A percentile compares a stretch with the other conserved stretches of the same genome.
phyloP scores from a whole-genome alignment of 768 basidiomycete species.

The Pulveroboletus sp. region DNA sequence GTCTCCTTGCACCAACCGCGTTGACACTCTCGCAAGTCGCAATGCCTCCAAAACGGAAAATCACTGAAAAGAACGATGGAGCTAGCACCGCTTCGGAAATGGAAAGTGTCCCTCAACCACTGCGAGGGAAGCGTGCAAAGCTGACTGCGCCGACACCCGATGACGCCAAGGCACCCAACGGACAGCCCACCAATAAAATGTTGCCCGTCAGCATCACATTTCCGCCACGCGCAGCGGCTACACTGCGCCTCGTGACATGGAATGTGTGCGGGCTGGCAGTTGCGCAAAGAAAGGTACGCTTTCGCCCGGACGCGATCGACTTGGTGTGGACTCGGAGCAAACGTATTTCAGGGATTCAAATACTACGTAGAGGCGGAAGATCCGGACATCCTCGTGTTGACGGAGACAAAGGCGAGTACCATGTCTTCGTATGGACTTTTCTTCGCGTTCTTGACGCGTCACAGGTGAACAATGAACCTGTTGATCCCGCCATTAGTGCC shows the following conservation, averaged over 20 bases:
- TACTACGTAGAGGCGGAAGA: constrained; percentile 81
- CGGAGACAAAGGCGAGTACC: constrained; percentile 70
- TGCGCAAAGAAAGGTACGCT: constrained; percentile 68
- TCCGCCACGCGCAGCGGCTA: constrained; percentile 43
- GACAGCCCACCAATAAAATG: constrained; percentile 70
- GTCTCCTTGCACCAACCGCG: neutral
- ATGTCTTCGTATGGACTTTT: neutral
- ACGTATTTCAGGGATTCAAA: constrained; percentile 62
- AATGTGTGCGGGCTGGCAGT: constrained; percentile 77
- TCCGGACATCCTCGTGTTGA: constrained; percentile 77
- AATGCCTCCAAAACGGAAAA: constrained; percentile 32
- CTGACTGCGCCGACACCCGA: constrained; percentile 17
- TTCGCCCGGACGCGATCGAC: neutral
- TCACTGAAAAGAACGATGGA: constrained; percentile 33
- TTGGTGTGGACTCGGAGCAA: too few species aligned
- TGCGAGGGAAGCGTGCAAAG: constrained; percentile 25
- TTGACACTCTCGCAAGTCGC: neutral
- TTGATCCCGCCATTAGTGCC: constrained; percentile 49
- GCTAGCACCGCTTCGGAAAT: constrained; percentile 26
- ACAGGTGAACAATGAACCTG: constrained; percentile 68
- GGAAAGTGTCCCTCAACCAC: constrained; percentile 23
- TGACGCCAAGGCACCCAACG: constrained; percentile 31
- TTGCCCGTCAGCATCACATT: constrained; percentile 60
- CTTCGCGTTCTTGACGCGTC: constrained; percentile 1
- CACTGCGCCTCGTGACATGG: constrained; percentile 63